A percentile compares a stretch with the other conserved stretches of the same genome.
Conservation (phyloP, 2,329 filamentous ascomycete species). For the Aspergillus awamori region DNA sequence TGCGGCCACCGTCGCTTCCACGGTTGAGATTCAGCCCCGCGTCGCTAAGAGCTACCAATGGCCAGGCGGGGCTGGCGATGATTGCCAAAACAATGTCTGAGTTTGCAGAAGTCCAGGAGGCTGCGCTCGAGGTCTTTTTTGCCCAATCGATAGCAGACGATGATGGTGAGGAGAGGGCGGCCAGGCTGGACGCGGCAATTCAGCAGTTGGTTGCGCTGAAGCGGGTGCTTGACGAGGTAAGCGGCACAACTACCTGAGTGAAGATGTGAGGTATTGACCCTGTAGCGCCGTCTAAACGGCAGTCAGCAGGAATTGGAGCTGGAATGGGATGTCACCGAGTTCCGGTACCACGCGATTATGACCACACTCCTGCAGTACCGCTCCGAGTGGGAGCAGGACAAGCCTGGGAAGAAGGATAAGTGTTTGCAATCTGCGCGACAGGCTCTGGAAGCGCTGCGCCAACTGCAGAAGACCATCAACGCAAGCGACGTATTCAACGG, state of each 20-base stretch:
- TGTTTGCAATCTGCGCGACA: not conserved
- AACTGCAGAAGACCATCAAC: not conserved
- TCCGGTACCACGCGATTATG: not conserved
- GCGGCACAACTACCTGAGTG: too few relatives aligned
- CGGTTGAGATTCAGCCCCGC: not conserved
- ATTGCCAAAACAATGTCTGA: not conserved
- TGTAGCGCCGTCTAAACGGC: too few relatives aligned
- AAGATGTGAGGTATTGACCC: too few relatives aligned
- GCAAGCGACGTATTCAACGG: not conserved
- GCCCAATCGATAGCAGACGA: not conserved
- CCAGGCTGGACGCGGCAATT: not conserved
- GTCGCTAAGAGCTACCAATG: not conserved
- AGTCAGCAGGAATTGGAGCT: not conserved
- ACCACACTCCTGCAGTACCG: not conserved
- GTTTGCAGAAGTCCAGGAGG: not conserved
- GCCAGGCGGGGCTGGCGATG: not conserved
- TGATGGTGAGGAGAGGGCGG: not conserved
- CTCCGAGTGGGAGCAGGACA: not conserved
- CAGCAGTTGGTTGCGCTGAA: not conserved
- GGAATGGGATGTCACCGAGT: not conserved
- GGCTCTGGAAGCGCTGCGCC: not conserved
- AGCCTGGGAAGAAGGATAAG: not conserved
- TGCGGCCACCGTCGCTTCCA: not conserved
- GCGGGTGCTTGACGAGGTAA: not conserved
- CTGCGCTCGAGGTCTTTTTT: not conserved